Percentiles rank a stretch among this genome's conserved stretches.
These are phyloP conservation scores for Phytophthora constricta DNA, from an alignment of 352 stramenopile genomes.

Conservation along the genomic window DNA sequence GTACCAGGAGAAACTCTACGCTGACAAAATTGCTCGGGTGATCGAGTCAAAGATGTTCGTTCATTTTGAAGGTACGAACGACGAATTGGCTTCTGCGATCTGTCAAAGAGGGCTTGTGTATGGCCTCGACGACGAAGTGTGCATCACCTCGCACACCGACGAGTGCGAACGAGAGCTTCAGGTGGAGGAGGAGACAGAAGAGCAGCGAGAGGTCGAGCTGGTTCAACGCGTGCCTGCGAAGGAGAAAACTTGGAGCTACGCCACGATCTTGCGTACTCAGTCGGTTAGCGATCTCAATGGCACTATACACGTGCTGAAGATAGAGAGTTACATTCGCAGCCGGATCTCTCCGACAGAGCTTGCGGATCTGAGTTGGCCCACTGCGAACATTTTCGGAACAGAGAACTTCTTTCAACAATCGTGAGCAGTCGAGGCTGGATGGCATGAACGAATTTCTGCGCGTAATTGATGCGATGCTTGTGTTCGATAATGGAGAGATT, in stretches of 20 bases:
- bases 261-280: constrained; percentile 4
- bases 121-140: constrained; percentile 47
- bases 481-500: constrained; percentile 48
- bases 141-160: constrained; percentile 47
- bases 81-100: constrained; percentile 27
- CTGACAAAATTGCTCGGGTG: constrained; percentile 45
- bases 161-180: constrained; percentile 72
- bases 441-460: constrained; percentile 36
- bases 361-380: constrained; percentile 33
- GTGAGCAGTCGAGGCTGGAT: neutral
- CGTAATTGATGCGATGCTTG: constrained; percentile 44
- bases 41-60: constrained; percentile 28
- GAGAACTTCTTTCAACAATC: constrained; percentile 54
- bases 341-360: constrained; percentile 20
- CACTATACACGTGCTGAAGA: constrained; percentile 2
- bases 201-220: constrained; percentile 32
- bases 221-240: constrained; percentile 6
- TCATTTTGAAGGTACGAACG: constrained; percentile 1
- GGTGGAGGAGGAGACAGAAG: constrained; percentile 53
- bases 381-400: constrained; percentile 40
- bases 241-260: constrained; percentile 40
- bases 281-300: constrained; percentile 24
- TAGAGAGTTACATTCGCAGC: constrained; percentile 15
- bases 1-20: constrained; percentile 37
- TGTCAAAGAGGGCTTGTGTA: constrained; percentile 21